A percentile compares a stretch with the other conserved stretches of the same genome.
Evolutionary conservation across 192 early-diverging fungal genomes (phyloP).

Genomic region (Oehlia diaphana): DNA sequence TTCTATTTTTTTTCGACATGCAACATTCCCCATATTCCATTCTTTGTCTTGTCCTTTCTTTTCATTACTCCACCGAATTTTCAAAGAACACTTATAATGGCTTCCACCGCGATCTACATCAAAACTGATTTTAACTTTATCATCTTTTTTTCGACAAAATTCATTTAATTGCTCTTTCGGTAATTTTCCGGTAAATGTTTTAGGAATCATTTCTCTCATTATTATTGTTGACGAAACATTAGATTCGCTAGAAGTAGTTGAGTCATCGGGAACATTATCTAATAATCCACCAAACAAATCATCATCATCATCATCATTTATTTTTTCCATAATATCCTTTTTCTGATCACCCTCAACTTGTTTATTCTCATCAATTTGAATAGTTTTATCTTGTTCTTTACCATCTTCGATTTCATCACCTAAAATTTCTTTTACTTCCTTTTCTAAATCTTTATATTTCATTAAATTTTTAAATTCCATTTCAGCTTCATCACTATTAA

Average conservation of each 20-base stretch:
- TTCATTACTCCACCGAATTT: slow-evolving; percentile 35
- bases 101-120: slow-evolving; percentile 10
- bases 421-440: slow-evolving; percentile 46
- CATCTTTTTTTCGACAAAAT: slow-evolving; percentile 41
- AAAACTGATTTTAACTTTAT: slow-evolving; percentile 33
- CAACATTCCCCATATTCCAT: slow-evolving; percentile 39
- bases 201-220: slow-evolving; percentile 34
- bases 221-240: neutral
- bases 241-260: neutral
- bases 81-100: slow-evolving; percentile 26
- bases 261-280: slow-evolving; percentile 25
- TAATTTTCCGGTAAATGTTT: slow-evolving; percentile 36
- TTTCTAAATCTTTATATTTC: slow-evolving; percentile 29
- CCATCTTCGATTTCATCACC: slow-evolving; percentile 21
- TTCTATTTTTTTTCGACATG: slow-evolving; percentile 42
- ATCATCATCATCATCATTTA: slow-evolving; percentile 29
- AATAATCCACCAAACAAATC: slow-evolving; percentile 41
- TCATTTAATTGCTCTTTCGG: slow-evolving; percentile 39
- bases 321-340: slow-evolving; percentile 8
- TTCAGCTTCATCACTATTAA: slow-evolving; percentile 28
- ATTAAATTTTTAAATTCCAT: slow-evolving; percentile 35
- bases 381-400: slow-evolving; percentile 36
- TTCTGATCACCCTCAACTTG: slow-evolving; percentile 33
- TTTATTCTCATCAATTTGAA: slow-evolving; percentile 31
- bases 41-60: neutral